A percentile compares a stretch with the other conserved stretches of the same genome.
These are phyloP conservation scores for Aureobasidium sp. DNA, from an alignment of 2,329 filamentous ascomycete species.

Conservation along the genomic window DNA sequence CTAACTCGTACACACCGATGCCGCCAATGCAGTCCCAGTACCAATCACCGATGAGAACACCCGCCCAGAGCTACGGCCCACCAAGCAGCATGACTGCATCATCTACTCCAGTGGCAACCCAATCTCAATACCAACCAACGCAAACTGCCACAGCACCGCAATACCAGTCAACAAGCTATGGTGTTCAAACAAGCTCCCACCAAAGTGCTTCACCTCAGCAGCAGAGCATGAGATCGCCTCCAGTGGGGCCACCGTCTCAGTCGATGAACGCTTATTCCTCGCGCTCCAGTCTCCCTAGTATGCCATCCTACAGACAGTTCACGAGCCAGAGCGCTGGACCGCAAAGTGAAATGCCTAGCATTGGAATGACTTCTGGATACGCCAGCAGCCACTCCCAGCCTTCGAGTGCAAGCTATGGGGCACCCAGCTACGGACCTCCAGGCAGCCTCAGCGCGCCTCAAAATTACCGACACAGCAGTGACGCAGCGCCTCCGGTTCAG, in stretches of 20 bases:
- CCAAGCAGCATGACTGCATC: conserved; percentile 3
- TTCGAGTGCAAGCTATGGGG: background rate
- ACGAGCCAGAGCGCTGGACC: background rate
- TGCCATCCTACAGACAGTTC: conserved; percentile 10
- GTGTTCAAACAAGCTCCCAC: background rate
- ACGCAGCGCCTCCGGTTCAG: background rate
- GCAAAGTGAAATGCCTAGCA: conserved; percentile 4
- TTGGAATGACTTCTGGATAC: conserved; percentile 11
- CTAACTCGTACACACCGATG: conserved; percentile 8
- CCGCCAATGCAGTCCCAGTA: conserved; percentile 10
- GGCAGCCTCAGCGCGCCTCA: background rate
- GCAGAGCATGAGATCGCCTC: conserved; percentile 8
- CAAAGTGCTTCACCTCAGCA: conserved; percentile 13
- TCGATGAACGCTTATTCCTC: background rate
- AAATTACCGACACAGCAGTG: conserved; percentile 1
- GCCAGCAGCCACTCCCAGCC: background rate
- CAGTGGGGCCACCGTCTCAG: background rate
- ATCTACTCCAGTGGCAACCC: conserved; percentile 4
- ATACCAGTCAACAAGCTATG: conserved; percentile 10
- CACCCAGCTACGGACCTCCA: background rate
- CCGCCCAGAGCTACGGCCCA: conserved; percentile 9
- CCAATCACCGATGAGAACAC: conserved; percentile 10
- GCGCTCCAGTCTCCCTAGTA: background rate
- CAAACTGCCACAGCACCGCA: conserved; percentile 8
- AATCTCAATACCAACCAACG: conserved; percentile 5